Evolutionary conservation across 345 rosid genomes (phyloP).

Genomic region (Lagerstroemia speciosa): DNA sequence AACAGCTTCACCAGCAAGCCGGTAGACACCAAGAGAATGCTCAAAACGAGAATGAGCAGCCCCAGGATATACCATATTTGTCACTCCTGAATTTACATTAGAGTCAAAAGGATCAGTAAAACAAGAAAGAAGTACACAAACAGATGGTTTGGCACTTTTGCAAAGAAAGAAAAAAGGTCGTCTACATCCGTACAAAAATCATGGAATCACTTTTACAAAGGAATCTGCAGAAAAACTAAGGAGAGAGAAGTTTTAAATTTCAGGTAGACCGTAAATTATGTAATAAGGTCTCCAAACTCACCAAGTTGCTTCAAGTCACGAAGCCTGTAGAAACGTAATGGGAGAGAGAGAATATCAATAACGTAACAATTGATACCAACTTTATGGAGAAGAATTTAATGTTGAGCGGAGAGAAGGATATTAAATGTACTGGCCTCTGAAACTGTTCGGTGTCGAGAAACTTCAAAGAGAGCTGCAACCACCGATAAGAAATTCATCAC

Average conservation of each 20-base stretch:
- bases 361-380: neutral
- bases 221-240: neutral
- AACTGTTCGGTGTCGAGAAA: constrained; percentile 89
- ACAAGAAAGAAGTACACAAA: neutral
- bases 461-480: constrained; percentile 61
- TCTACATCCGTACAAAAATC: neutral
- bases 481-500: constrained; percentile 5
- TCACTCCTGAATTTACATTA: constrained; percentile 42
- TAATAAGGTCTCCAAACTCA: constrained; percentile 24
- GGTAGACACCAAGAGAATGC: constrained; percentile 89
- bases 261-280: neutral
- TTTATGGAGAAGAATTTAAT: neutral
- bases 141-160: neutral
- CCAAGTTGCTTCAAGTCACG: constrained; percentile 93
- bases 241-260: neutral
- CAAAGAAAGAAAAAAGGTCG: neutral
- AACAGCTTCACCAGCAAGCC: constrained; percentile 76
- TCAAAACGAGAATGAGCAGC: constrained; percentile 90
- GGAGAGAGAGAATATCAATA: neutral
- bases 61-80: constrained; percentile 83
- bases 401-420: neutral
- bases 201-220: too few species aligned
- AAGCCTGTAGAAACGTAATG: constrained; percentile 40
- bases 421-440: constrained; percentile 47
- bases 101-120: neutral